phyloP scores from a whole-genome alignment of 306 rosid genomes.

The Clitoria ternatea region DNA sequence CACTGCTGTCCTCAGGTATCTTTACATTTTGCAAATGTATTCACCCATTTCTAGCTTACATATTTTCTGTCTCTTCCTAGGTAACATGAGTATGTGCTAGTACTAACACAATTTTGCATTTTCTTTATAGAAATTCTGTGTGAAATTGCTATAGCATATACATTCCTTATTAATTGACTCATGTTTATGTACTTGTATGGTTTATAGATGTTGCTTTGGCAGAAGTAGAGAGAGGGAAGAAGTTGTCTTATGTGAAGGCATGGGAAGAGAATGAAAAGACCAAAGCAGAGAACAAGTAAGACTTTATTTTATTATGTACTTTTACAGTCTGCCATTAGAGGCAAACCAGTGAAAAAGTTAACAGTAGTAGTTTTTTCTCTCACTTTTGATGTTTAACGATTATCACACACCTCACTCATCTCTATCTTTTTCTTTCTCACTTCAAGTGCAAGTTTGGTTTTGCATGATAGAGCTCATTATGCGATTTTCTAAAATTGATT shows the following conservation, averaged over 20 bases:
- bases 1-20: background rate
- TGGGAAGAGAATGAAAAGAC: conserved; percentile 92
- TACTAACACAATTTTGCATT: background rate
- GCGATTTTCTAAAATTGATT: too few species aligned
- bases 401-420: too few species aligned
- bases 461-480: too few species aligned
- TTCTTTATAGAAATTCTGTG: background rate
- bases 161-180: background rate
- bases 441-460: too few species aligned
- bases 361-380: background rate
- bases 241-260: conserved; percentile 62
- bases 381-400: background rate
- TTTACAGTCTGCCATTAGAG: background rate
- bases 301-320: conserved; percentile 3
- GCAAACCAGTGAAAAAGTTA: background rate
- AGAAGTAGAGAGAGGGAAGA: conserved; percentile 62
- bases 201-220: conserved; percentile 72
- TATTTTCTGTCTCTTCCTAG: background rate
- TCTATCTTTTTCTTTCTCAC: background rate
- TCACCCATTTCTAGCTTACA: background rate
- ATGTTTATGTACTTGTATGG: background rate
- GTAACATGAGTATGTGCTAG: background rate
- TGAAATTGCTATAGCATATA: background rate
- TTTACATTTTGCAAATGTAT: background rate
- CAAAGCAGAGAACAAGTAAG: conserved; percentile 79